These are phyloP conservation scores for Solanum tarapatanum DNA, from an alignment of 257 asterid genomes.

Conservation along the genomic window DNA sequence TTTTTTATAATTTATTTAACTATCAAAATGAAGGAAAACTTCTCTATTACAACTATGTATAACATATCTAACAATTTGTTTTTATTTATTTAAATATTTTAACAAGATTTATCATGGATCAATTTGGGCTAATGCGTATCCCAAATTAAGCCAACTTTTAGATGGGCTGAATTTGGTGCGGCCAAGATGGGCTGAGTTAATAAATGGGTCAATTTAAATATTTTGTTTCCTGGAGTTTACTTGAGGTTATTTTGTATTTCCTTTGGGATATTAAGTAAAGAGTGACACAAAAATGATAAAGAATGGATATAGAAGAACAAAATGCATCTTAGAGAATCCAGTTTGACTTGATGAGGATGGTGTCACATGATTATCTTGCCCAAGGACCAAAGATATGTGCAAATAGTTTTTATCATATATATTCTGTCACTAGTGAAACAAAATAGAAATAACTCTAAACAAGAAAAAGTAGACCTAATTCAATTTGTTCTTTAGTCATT, in stretches of 20 bases:
- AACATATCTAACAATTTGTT: neutral
- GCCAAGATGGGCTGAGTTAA: neutral
- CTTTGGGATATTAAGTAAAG: neutral
- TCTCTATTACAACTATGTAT: neutral
- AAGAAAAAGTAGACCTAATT: neutral
- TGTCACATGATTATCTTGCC: neutral
- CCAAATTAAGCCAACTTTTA: neutral
- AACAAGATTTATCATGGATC: neutral
- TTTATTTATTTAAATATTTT: neutral
- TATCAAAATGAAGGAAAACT: neutral
- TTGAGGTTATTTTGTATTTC: neutral
- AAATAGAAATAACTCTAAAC: neutral
- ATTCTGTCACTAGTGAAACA: neutral
- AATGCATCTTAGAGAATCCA: neutral
- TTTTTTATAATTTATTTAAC: neutral
- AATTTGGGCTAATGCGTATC: neutral
- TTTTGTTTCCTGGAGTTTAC: neutral
- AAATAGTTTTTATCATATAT: neutral
- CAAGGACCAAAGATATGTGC: neutral
- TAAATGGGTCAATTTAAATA: neutral
- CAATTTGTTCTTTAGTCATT: neutral
- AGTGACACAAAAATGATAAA: neutral
- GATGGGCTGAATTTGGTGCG: neutral
- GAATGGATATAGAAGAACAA: neutral
- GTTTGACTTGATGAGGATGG: neutral